Conservation (phyloP, 768 basidiomycete species). For the Leccinum aurantiacum region DNA sequence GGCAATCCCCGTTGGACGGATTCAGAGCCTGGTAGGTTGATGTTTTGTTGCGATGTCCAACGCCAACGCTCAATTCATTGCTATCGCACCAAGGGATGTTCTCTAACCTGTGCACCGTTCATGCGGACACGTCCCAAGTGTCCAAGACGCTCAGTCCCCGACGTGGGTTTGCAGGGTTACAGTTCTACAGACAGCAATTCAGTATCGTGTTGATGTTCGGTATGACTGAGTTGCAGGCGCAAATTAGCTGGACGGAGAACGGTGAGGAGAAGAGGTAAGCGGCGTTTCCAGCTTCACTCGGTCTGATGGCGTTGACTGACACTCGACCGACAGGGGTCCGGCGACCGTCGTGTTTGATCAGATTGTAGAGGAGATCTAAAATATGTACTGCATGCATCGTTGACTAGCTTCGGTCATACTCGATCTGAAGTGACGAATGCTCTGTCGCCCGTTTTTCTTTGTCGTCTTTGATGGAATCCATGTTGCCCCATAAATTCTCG, state of each 20-base stretch:
- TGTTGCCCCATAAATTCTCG: not conserved
- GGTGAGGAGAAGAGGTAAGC: constrained; percentile 26
- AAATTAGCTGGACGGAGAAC: constrained; percentile 45
- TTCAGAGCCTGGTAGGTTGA: constrained; percentile 27
- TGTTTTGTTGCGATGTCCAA: not conserved
- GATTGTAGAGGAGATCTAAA: constrained; percentile 28
- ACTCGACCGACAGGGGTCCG: constrained; percentile 24
- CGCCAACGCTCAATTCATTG: not conserved
- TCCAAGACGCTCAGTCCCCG: constrained; percentile 32
- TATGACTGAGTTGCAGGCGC: constrained; percentile 46
- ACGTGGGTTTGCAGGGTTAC: constrained; percentile 29
- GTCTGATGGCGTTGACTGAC: not conserved
- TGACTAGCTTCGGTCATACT: not conserved
- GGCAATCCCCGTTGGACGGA: constrained; percentile 31
- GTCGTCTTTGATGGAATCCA: not conserved
- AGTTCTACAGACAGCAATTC: constrained; percentile 35
- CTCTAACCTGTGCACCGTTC: constrained; percentile 23
- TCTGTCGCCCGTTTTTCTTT: too few species aligned
- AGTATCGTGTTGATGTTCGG: constrained; percentile 46
- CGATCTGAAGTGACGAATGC: not conserved
- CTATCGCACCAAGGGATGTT: constrained; percentile 25
- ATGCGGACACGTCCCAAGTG: constrained; percentile 30
- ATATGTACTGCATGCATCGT: not conserved
- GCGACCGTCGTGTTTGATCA: constrained; percentile 35
- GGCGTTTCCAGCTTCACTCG: not conserved